These are phyloP conservation scores for Kodamaea plutei DNA, from an alignment of 1,139 yeast species.

Conservation along the genomic window DNA sequence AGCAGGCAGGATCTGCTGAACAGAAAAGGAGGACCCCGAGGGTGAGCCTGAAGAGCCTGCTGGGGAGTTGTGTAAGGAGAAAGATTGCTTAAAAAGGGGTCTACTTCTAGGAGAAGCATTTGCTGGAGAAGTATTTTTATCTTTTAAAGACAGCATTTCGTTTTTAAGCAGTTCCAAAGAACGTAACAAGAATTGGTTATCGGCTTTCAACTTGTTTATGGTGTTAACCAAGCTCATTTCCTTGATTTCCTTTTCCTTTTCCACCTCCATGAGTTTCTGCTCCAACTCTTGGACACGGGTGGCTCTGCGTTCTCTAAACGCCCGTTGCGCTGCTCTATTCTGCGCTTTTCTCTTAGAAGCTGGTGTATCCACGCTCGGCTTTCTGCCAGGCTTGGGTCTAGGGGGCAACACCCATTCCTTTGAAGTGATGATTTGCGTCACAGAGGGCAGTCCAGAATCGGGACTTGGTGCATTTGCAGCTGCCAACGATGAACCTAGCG, in stretches of 20 bases:
- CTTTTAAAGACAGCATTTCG: conserved; percentile 14
- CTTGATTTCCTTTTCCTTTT: conserved; percentile 57
- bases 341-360: conserved; percentile 84
- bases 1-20: conserved; percentile 51
- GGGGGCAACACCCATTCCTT: conserved; percentile 91
- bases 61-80: conserved; percentile 8
- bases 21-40: conserved; percentile 25
- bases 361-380: conserved; percentile 73
- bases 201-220: conserved; percentile 37
- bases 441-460: background rate
- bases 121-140: conserved; percentile 2
- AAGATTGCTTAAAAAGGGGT: conserved; percentile 5
- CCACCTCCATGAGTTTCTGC: conserved; percentile 52
- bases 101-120: background rate
- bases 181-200: conserved; percentile 36
- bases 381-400: conserved; percentile 85
- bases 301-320: conserved; percentile 81
- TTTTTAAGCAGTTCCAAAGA: conserved; percentile 33
- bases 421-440: conserved; percentile 60
- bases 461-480: conserved; percentile 5
- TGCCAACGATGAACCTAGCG: too few species aligned
- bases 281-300: conserved; percentile 50
- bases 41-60: conserved; percentile 10
- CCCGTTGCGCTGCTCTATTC: conserved; percentile 93
- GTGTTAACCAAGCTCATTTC: conserved; percentile 58